Evolutionary conservation across 345 rosid species (phyloP).

Genomic region (Salix koriyanagi): DNA sequence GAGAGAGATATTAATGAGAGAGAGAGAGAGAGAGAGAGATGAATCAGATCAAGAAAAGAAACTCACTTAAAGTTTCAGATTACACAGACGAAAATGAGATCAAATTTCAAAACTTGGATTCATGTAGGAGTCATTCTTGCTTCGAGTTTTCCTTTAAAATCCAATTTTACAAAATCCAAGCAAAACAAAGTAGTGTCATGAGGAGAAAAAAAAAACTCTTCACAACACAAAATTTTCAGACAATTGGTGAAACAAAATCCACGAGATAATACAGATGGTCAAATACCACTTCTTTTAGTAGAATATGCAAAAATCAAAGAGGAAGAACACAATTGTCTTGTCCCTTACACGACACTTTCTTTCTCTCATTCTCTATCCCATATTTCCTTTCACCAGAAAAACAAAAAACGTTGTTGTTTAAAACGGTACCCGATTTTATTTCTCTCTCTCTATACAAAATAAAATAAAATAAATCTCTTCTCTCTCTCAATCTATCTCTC

Average conservation of each 20-base stretch:
- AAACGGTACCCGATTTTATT: conserved; percentile 11
- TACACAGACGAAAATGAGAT: too few species aligned
- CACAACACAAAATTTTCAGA: conserved; percentile 1
- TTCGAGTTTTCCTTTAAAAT: conserved; percentile 8
- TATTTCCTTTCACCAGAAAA: conserved; percentile 29
- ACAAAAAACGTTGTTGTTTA: conserved; percentile 19
- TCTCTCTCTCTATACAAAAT: not conserved
- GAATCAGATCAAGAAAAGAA: too few species aligned
- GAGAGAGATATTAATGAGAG: too few species aligned
- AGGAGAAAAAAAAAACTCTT: not conserved
- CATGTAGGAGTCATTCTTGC: not conserved
- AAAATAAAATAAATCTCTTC: not conserved
- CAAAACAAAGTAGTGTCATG: conserved; percentile 13
- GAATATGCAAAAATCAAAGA: conserved; percentile 11
- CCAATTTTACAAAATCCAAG: not conserved
- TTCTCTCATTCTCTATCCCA: conserved; percentile 43
- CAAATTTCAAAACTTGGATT: too few species aligned
- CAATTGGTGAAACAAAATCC: conserved; percentile 12
- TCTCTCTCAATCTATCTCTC: not conserved
- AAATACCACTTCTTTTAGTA: conserved; percentile 26
- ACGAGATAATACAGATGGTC: not conserved
- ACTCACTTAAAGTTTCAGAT: too few species aligned
- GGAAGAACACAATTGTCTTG: conserved; percentile 19
- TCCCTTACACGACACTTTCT: conserved; percentile 6
- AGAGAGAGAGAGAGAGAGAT: too few species aligned